Conservation (phyloP, 306 rosid species). For the Delonix regia region DNA sequence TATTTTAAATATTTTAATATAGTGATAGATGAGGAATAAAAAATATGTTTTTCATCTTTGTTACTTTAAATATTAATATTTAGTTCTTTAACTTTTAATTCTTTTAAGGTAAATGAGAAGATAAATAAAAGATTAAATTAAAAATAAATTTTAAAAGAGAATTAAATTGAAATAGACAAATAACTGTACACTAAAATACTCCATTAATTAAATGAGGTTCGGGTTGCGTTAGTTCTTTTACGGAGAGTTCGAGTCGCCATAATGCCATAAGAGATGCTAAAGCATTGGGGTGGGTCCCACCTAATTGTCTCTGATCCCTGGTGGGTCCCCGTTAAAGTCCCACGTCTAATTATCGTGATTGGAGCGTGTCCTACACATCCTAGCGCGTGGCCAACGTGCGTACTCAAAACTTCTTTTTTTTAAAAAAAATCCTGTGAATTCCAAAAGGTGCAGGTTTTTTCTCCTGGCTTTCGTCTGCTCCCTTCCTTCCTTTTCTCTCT, state of each 20-base stretch:
- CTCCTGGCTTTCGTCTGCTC: constrained; percentile 11
- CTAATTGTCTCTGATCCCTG: background rate
- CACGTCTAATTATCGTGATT: background rate
- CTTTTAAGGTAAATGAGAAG: no score
- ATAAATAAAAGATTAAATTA: no score
- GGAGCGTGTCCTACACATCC: constrained; percentile 16
- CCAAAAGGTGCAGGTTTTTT: constrained; percentile 35
- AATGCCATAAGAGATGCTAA: background rate
- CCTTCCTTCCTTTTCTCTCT: background rate
- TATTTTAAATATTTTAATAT: no score
- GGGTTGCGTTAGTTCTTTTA: background rate
- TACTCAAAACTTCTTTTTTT: background rate
- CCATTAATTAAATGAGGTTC: background rate
- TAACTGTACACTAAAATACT: no score
- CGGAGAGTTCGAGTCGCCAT: background rate
- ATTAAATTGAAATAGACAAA: no score
- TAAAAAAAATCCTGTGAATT: no score
- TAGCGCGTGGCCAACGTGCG: constrained; percentile 12
- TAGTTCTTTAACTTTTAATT: no score
- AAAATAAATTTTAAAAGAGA: no score
- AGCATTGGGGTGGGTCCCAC: constrained; percentile 34
- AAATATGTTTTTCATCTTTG: no score
- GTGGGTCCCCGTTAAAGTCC: constrained; percentile 10
- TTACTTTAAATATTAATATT: no score
- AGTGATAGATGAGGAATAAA: no score